Base-by-base conservation (phyloP, 2,329 filamentous ascomycete genomes). In the Epichloe festucae region DNA sequence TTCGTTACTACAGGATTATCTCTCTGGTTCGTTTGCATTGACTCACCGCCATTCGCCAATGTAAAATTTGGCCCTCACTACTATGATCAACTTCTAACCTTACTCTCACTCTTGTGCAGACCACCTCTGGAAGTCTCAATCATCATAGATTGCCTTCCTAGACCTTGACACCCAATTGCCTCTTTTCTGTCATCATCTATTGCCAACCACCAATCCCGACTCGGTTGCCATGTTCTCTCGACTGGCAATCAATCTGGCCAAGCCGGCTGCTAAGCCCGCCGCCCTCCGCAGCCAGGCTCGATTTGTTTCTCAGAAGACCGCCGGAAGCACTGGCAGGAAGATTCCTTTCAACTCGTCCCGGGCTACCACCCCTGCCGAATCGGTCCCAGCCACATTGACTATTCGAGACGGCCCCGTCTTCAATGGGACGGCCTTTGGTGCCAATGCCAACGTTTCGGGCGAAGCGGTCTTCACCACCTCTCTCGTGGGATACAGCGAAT, bases 391-490 rank as follows among this genome's bases (percentile, higher is more conserved):
- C 57, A 97, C 93, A 53, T 87, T 98, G 65, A 97, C 91, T 57
- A 95, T 98, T 69, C 86, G 87, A 72, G 89, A 95, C 73, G 93
- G 93, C 55, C 93, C 93, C 44, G 85, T 97, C 65, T 97, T 95
- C 76, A 87, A 89, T 62, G 93, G 93, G 67, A 95, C 87, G 67
- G 95, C 91, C 54, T 98, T 97, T 63, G 93, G 93, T 63, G 93
- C 93, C 65, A 93, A 94, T 70, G 81, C 86, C 68, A 98, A 96
- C 77, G 87, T 97, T 66, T 95, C 90, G 57, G 93, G 93, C 61
- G 93, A 98, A 75, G 93, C 93, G 45, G 93, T 97, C 68, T 98
- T 98, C 77, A 97, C 93, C 56, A 97, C 93, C 55, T 96, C 91
- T 23, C 82, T 97, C 52, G 93, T 98, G 54, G 93, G 93, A 63